A percentile compares a stretch with the other conserved stretches of the same genome.
Evolutionary conservation across 306 rosid species (phyloP).

Genomic region (Glycyrrhiza uralensis): DNA sequence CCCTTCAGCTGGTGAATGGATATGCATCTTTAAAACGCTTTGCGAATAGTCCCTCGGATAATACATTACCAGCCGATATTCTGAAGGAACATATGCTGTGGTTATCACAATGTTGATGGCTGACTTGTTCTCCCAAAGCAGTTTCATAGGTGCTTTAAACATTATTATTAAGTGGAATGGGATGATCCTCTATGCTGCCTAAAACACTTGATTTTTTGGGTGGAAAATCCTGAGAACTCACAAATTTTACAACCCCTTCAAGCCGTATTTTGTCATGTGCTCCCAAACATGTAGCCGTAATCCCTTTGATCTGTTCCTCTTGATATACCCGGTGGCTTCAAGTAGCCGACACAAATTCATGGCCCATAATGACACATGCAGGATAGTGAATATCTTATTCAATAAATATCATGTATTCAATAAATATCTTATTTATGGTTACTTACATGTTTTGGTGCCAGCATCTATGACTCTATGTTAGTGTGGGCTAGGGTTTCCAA

Average conservation of each 20-base stretch:
- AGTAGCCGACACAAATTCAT: background rate
- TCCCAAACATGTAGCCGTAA: background rate
- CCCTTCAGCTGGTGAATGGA: too few species aligned
- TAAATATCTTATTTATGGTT: background rate
- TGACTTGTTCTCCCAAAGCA: too few species aligned
- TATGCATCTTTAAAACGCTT: too few species aligned
- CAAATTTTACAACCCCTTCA: background rate
- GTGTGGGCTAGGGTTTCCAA: background rate
- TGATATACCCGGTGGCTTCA: background rate
- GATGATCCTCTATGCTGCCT: background rate
- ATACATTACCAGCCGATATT: too few species aligned
- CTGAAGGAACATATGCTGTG: too few species aligned
- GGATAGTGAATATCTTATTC: background rate
- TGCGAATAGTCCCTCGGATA: too few species aligned
- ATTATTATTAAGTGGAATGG: too few species aligned
- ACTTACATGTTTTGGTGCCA: background rate
- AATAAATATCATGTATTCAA: background rate
- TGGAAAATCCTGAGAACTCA: background rate
- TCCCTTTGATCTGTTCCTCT: background rate
- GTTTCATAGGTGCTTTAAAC: too few species aligned
- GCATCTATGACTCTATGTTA: background rate
- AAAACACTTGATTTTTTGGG: background rate
- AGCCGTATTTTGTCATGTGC: background rate
- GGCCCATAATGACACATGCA: background rate
- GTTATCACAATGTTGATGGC: too few species aligned